phyloP scores from a whole-genome alignment of 805 yeast species.

The Candida yuanshanica region DNA sequence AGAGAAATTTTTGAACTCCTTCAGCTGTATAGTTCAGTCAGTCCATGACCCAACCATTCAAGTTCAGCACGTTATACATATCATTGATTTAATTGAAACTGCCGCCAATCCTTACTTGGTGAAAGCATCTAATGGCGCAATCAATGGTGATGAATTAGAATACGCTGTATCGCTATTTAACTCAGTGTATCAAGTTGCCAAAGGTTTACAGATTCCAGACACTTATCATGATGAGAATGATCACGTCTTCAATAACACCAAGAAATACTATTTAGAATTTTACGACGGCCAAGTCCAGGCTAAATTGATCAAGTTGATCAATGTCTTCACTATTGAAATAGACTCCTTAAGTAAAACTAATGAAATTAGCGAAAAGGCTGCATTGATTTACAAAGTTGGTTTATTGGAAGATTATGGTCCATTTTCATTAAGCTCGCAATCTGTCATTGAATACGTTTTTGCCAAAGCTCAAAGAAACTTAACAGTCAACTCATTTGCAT shows the following conservation, averaged over 20 bases:
- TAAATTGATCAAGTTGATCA: slow-evolving; percentile 35
- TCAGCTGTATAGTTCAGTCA: slow-evolving; percentile 57
- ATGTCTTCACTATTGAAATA: slow-evolving; percentile 36
- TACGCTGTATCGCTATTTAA: slow-evolving; percentile 52
- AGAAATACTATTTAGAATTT: slow-evolving; percentile 26
- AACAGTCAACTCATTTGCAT: slow-evolving; percentile 4
- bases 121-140: slow-evolving; percentile 6
- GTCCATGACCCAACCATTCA: slow-evolving; percentile 42
- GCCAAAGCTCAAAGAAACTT: slow-evolving; percentile 21
- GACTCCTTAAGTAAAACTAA: slow-evolving; percentile 35
- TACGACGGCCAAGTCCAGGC: slow-evolving; percentile 47
- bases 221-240: slow-evolving; percentile 36
- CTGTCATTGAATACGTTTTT: slow-evolving; percentile 35
- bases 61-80: slow-evolving; percentile 29
- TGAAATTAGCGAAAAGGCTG: slow-evolving; percentile 55
- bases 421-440: slow-evolving; percentile 44
- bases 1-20: slow-evolving; percentile 56
- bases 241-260: slow-evolving; percentile 13
- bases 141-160: slow-evolving; percentile 29
- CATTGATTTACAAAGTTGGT: slow-evolving; percentile 59
- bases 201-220: slow-evolving; percentile 56
- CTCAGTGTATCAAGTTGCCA: slow-evolving; percentile 67
- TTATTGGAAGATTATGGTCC: slow-evolving; percentile 65
- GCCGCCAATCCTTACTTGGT: slow-evolving; percentile 13
- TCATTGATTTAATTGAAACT: slow-evolving; percentile 27